Evolutionary conservation across 1,284 basidiomycete genomes (phyloP), one percentile per base, ranked within the genome.

Genomic region (Tilletiopsis washingtonensis): DNA sequence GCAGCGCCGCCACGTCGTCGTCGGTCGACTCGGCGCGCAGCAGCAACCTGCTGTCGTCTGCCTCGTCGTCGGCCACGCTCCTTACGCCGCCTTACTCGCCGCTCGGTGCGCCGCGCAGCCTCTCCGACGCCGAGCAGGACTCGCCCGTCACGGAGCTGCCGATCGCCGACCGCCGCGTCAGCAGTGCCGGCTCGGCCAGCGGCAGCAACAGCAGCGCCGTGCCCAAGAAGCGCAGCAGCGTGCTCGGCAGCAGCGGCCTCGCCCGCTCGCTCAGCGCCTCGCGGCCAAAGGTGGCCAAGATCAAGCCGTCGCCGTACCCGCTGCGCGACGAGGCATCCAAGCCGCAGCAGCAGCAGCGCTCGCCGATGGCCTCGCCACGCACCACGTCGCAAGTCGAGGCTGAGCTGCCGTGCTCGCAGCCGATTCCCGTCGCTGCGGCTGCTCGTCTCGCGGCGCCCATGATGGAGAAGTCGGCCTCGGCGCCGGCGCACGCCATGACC

Each of bases 271-370:
- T 61, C 40, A 57, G 59, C 39, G 56, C 60, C 47, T 56, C 53
- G 17, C 44, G 59, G 23, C 51, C 55, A 47, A 62, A 62, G 47
- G 46, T 54, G 4, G 51, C 26, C 43, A 47, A 47, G 5, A 40
- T 53, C 42, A 64, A 64, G 42, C 50, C 55, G 9, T 49, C 56
- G 3, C 61, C 59, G 11, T 61, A 61, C 27, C 54, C 56, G 5
- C 32, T 12, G 17, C 32, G 32, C 32, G 32, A 34, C 12, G 32
- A 34, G 12, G 12, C 38, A 73, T 78, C 85, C 88, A 14, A 82
- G 89, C 68, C 90, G 91, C 88, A 91, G 91, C 68, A 81, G 86
- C 11, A 86, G 91, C 53, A 91, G 91, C 74, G 85, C 86, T 1
- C 77, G 89, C 20, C 79, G 86, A 4, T 81, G 88, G 5, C 85